Percentiles rank a stretch among this genome's conserved stretches.
Conservation (phyloP, 768 basidiomycete species). For the Hysterangium stoloniferum region DNA sequence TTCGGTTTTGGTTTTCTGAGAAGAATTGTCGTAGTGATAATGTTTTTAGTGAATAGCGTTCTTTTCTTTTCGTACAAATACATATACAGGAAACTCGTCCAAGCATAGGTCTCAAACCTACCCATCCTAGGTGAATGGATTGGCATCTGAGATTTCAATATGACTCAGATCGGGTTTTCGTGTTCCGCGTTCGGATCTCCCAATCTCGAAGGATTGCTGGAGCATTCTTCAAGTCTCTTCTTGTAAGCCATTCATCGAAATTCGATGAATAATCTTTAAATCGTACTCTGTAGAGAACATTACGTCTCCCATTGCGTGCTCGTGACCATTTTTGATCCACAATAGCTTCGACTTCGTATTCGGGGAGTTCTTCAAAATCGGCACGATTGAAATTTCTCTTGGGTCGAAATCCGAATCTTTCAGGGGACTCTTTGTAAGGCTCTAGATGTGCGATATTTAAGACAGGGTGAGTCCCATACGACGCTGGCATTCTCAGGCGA, state of each 20-base stretch:
- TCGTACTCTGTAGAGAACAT: neutral
- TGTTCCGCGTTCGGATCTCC: no score
- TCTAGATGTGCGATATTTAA: constrained; percentile 29
- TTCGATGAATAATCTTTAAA: neutral
- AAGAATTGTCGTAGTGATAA: no score
- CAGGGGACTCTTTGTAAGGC: constrained; percentile 19
- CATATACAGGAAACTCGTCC: no score
- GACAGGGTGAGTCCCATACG: constrained; percentile 26
- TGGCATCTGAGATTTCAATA: no score
- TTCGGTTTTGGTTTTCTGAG: no score
- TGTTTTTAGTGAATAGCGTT: no score
- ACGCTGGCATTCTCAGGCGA: constrained; percentile 22
- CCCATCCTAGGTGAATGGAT: no score
- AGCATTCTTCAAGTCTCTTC: neutral
- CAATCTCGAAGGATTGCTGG: neutral
- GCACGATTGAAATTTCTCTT: constrained; percentile 7
- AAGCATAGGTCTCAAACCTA: no score
- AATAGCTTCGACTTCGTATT: constrained; percentile 21
- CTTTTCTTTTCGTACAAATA: no score
- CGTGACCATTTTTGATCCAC: constrained; percentile 15
- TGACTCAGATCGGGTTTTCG: no score
- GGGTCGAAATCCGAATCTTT: constrained; percentile 15
- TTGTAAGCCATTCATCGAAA: constrained; percentile 3
- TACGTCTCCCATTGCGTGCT: constrained; percentile 8
- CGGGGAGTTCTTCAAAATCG: constrained; percentile 13